Evolutionary conservation across 768 basidiomycete species (phyloP).

Genomic region (Wakefieldia striispora): DNA sequence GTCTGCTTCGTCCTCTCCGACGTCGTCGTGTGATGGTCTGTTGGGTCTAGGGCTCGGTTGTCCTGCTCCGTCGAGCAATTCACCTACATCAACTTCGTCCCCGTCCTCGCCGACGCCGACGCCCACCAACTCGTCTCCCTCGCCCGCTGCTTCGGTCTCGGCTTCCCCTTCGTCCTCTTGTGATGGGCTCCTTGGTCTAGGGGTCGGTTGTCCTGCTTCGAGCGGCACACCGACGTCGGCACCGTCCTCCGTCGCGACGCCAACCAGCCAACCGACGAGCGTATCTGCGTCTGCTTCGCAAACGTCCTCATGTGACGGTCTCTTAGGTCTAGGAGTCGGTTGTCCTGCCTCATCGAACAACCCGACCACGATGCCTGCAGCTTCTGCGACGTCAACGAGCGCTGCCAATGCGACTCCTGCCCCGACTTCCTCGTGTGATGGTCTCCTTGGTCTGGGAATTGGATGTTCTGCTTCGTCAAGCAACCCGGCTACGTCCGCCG

Average conservation of each 20-base stretch:
- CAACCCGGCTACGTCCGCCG: not conserved
- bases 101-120: constrained; percentile 7
- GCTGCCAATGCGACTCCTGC: not conserved
- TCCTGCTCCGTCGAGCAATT: constrained; percentile 2
- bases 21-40: constrained; percentile 2
- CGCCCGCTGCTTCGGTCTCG: not conserved
- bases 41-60: constrained; percentile 16
- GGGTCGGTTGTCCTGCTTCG: constrained; percentile 10
- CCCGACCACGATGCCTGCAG: constrained; percentile 1
- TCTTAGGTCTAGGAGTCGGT: constrained; percentile 12
- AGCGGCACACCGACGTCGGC: not conserved
- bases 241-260: not conserved
- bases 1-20: not conserved
- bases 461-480: constrained; percentile 11
- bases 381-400: not conserved
- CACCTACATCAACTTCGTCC: constrained; percentile 1
- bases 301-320: constrained; percentile 7
- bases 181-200: constrained; percentile 10
- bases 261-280: not conserved
- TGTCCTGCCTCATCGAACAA: constrained; percentile 8
- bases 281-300: not conserved
- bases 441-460: constrained; percentile 13
- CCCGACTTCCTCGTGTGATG: not conserved
- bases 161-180: not conserved
- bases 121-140: not conserved